Evolutionary conservation across 768 basidiomycete genomes (phyloP).

Genomic region (Austroboletus eburneus): DNA sequence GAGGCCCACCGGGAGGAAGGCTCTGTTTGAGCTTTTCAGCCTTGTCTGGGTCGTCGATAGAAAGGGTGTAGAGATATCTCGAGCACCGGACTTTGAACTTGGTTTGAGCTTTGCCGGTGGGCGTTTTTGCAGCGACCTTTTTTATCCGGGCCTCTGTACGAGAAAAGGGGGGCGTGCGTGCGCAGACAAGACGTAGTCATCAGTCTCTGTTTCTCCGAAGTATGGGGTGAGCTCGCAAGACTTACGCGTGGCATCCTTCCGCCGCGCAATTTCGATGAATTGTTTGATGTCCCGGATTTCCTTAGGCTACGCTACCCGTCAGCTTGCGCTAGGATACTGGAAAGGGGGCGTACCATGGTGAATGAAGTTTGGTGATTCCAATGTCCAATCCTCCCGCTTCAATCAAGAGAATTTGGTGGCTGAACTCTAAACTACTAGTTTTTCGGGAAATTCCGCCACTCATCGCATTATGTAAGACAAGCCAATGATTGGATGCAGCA

Average conservation of each 20-base stretch:
- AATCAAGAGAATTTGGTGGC: constrained; percentile 17
- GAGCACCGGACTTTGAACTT: constrained; percentile 99
- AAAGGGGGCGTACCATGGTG: constrained; percentile 24
- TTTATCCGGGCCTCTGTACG: constrained; percentile 92
- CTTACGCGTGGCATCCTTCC: constrained; percentile 96
- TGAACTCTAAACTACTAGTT: constrained; percentile 33
- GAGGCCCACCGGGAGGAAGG: constrained; percentile 82
- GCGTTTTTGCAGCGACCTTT: constrained; percentile 70
- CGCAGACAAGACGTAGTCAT: not conserved
- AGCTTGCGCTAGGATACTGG: not conserved
- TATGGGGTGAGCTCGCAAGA: constrained; percentile 20
- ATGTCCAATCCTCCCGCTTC: not conserved
- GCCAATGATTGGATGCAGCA: too few species aligned
- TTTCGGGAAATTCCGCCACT: constrained; percentile 26
- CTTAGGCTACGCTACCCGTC: constrained; percentile 64
- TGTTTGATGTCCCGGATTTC: constrained; percentile 98
- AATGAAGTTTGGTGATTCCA: constrained; percentile 12
- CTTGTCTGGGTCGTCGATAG: constrained; percentile 94
- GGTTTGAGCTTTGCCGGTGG: constrained; percentile 74
- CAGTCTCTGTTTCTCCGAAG: not conserved
- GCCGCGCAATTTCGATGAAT: constrained; percentile 94
- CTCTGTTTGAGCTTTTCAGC: constrained; percentile 96
- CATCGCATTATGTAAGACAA: too few species aligned
- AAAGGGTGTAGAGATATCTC: constrained; percentile 95
- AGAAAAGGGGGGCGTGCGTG: not conserved